Base-by-base conservation (phyloP, 805 yeast genomes). In the Yarrowia bubula region DNA sequence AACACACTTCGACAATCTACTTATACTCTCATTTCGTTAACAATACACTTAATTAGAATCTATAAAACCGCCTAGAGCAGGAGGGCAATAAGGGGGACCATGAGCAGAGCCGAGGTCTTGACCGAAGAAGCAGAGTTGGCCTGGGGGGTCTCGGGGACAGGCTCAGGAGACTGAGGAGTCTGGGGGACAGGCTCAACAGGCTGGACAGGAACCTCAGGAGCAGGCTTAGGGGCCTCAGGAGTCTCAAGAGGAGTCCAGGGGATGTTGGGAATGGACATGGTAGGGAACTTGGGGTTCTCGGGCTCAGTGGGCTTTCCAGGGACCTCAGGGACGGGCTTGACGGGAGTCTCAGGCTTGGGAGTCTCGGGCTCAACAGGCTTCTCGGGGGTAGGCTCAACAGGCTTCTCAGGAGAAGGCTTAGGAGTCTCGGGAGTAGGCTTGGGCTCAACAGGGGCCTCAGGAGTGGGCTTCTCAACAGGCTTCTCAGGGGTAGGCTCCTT, bases 31-130 rank as follows among this genome's bases (percentile, higher is more conserved):
- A n/a, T n/a, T 13, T 3, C 17, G 8, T 35, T 28, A 17, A 33
- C 15, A 33, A 48, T 32, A 46, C 51, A 31, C 50, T 35, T 11
- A 35, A 15, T 48, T 48, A 46, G 37, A 46, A 33, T 48, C 55
- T 48, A 48, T 35, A 47, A 46, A 8, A 6, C 3, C 14, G 3
- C 39, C 41, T 48, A 48, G 14, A 48, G 28, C 8, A 48, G 15
- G 32, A 48, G 55, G 8, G 55, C 55, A 13, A 48, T 5, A 10
- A 48, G 35, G 55, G 55, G 55, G 32, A 48, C 41, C 55, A 48
- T 33, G 41, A 48, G 31, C 11, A 48, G 55, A 7, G 55, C 41
- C 31, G 18, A 13, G 55, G 55, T 17, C 17, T 35, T 33, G 39
- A 18, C 13, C 8, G 43, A 22, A n/a, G 58, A 13, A 5, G 58